phyloP scores from a whole-genome alignment of 306 rosid genomes.

The Cajanus cajan region DNA sequence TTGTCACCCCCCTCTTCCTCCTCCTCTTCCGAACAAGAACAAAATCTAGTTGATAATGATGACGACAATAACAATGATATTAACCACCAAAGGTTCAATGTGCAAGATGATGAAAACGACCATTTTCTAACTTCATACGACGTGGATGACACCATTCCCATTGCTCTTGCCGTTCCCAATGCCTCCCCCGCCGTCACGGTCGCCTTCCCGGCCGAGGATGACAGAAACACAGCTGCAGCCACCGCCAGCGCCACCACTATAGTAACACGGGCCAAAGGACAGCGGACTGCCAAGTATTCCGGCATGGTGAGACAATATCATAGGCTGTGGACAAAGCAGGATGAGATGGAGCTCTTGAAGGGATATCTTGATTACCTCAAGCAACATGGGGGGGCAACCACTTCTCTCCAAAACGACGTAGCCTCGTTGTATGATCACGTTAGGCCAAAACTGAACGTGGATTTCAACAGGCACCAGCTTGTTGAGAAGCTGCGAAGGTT shows the following conservation, averaged over 20 bases:
- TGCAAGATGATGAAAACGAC: conserved; percentile 8
- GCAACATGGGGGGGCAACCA: conserved; percentile 9
- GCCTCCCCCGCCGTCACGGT: conserved; percentile 35
- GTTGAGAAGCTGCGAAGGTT: conserved; percentile 53
- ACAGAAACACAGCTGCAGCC: background rate
- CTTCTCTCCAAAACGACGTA: conserved; percentile 41
- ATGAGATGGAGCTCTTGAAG: conserved; percentile 36
- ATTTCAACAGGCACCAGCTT: conserved; percentile 31
- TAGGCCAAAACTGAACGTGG: conserved; percentile 20
- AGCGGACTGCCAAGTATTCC: background rate
- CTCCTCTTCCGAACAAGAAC: conserved; percentile 34
- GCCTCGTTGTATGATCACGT: conserved; percentile 34
- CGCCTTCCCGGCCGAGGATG: conserved; percentile 21
- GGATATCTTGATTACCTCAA: conserved; percentile 40
- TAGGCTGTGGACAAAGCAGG: conserved; percentile 49
- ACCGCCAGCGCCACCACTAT: background rate
- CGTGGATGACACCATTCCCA: conserved; percentile 16
- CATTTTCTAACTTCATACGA: conserved; percentile 22
- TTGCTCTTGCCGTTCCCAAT: conserved; percentile 27
- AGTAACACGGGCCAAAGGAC: conserved; percentile 28
- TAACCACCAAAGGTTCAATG: conserved; percentile 5
- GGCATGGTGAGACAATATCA: conserved; percentile 34
- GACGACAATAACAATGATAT: background rate
- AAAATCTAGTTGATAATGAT: background rate
- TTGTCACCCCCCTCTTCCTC: conserved; percentile 29